Conservation (phyloP, 2,329 filamentous ascomycete species). For the Hypoxylon sp. region DNA sequence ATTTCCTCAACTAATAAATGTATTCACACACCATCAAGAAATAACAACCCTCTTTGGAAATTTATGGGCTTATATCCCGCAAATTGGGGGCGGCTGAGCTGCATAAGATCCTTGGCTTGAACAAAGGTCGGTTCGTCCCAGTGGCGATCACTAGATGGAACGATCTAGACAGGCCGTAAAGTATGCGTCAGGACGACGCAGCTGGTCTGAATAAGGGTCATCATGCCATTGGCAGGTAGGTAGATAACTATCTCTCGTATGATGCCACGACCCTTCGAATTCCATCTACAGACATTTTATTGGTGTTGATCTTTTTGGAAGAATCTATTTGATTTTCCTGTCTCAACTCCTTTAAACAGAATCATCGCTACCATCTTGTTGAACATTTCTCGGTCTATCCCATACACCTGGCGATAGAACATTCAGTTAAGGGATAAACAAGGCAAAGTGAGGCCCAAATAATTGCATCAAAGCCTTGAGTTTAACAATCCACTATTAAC, state of each 20-base stretch:
- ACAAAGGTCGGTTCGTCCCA: slow-evolving; percentile 13
- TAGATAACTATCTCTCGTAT: slow-evolving; percentile 15
- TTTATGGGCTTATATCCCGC: slow-evolving; percentile 4
- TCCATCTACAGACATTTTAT: slow-evolving; percentile 15
- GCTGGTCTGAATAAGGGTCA: slow-evolving; percentile 12
- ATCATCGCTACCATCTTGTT: slow-evolving; percentile 1
- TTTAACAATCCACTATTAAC: slow-evolving; percentile 14
- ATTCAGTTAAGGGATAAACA: no score
- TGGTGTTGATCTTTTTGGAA: slow-evolving; percentile 6
- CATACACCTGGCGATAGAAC: no score
- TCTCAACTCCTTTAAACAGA: slow-evolving; percentile 4
- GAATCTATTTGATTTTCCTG: neutral
- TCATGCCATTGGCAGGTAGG: slow-evolving; percentile 7
- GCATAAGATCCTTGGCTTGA: slow-evolving; percentile 13
- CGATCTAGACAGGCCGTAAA: slow-evolving; percentile 29
- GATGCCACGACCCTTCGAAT: slow-evolving; percentile 14
- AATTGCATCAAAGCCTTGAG: slow-evolving; percentile 3
- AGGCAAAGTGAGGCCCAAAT: slow-evolving; percentile 1
- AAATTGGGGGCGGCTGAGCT: neutral
- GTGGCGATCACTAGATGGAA: slow-evolving; percentile 27
- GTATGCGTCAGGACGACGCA: slow-evolving; percentile 33
- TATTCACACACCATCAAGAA: neutral
- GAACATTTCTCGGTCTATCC: no score
- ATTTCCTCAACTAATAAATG: no score
- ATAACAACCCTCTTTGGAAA: slow-evolving; percentile 2